A percentile compares a stretch with the other conserved stretches of the same genome.
Conservation (phyloP, 345 rosid genomes). For the Abelmoschus esculentus region DNA sequence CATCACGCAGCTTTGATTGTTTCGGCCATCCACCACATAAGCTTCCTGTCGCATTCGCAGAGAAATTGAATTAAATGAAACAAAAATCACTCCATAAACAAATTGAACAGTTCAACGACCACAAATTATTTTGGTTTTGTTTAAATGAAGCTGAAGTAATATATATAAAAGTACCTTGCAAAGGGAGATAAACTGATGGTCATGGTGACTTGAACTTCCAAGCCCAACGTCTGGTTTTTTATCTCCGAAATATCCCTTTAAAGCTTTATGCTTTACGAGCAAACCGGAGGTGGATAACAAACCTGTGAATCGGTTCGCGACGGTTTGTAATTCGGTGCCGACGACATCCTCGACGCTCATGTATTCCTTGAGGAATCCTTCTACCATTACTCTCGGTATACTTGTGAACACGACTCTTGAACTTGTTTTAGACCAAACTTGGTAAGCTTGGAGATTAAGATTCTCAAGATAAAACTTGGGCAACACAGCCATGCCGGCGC, state of each 20-base stretch:
- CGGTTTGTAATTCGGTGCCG: conserved; percentile 61
- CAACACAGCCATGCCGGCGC: conserved; percentile 65
- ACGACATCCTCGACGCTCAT: conserved; percentile 50
- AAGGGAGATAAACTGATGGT: conserved; percentile 53
- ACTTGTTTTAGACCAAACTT: conserved; percentile 34
- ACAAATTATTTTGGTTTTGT: not conserved
- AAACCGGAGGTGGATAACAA: conserved; percentile 54
- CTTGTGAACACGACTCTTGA: conserved; percentile 58
- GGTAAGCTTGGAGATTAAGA: conserved; percentile 49
- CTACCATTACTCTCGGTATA: conserved; percentile 78
- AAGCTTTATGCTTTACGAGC: conserved; percentile 48
- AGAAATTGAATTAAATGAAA: not conserved
- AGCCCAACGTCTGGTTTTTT: conserved; percentile 54
- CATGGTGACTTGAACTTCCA: conserved; percentile 51
- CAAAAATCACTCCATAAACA: not conserved
- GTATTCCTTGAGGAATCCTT: conserved; percentile 61
- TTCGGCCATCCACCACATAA: conserved; percentile 46
- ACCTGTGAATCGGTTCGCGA: conserved; percentile 53
- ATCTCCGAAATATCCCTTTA: conserved; percentile 50
- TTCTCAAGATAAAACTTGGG: conserved; percentile 91
- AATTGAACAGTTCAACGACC: too few species aligned
- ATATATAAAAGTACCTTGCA: conserved; percentile 59
- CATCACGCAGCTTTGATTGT: conserved; percentile 21
- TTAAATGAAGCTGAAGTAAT: conserved; percentile 33
- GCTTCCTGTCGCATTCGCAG: conserved; percentile 48